Evolutionary conservation across 306 rosid species (phyloP).

Genomic region (Crataegus laevigata): DNA sequence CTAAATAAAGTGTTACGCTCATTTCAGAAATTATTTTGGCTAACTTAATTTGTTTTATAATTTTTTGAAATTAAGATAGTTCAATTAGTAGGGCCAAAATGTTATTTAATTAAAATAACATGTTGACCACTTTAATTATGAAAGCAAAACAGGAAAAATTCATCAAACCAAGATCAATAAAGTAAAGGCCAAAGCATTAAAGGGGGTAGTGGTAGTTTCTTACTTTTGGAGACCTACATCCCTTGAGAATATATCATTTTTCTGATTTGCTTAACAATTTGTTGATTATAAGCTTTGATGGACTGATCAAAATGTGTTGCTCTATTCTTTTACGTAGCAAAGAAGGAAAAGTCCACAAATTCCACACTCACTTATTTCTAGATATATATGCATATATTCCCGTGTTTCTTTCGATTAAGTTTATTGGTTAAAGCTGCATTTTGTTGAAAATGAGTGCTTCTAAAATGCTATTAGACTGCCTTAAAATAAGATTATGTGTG

Average conservation of each 20-base stretch:
- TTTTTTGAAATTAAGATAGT: not conserved
- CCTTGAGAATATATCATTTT: constrained; percentile 6
- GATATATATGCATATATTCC: not conserved
- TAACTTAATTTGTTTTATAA: not conserved
- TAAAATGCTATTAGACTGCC: not conserved
- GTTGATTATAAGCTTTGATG: not conserved
- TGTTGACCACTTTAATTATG: constrained; percentile 7
- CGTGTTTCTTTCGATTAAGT: not conserved
- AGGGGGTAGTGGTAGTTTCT: constrained; percentile 22
- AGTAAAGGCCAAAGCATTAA: constrained; percentile 25
- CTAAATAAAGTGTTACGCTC: no score
- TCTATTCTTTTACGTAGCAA: not conserved
- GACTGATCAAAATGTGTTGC: not conserved
- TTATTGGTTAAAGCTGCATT: no score
- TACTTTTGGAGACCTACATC: constrained; percentile 15
- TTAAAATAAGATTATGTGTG: no score
- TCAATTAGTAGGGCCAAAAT: not conserved
- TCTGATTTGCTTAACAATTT: not conserved
- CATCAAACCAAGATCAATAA: constrained; percentile 22
- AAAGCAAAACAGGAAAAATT: not conserved
- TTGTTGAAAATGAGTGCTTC: not conserved
- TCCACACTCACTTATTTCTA: not conserved
- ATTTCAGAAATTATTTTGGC: no score
- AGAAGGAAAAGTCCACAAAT: constrained; percentile 1
- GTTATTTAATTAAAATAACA: not conserved